Evolutionary conservation across 257 asterid species (phyloP), one percentile per base, ranked within the genome.

Genomic region (Agastache rugosa): DNA sequence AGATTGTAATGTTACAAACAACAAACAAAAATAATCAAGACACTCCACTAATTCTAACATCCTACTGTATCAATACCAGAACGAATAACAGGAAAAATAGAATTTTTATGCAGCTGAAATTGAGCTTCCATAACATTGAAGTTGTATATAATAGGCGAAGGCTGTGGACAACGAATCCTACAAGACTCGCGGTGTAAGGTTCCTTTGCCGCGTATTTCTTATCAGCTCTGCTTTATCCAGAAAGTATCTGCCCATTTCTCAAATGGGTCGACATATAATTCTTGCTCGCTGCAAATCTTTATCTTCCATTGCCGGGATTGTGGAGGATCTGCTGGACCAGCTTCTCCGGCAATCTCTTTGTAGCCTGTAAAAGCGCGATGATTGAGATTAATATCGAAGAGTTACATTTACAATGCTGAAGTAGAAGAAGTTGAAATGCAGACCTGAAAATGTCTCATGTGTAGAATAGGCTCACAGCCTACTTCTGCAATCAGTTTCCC

Each of bases 371-470:
- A 58, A 27, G 47, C 19, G 35, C 17, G 19, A 23, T 4, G 35
- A 19, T 6, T 60, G 14, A 5, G 67, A 72, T 66, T 62, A 65
- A 44, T 62, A 25, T 55, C 20, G 29, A 48, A 29, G 47, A 44
- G 4, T 29, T 34, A 7, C 15, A 11, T 20, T 48, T 8, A 8
- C 5, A 17, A 29, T 2, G 50, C 1, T 5, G 44, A 37, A 54
- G 60, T n/a, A 6, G 35, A 69, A 8, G 35, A 69, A 41, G 25
- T 62, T 54, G 27, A 39, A 45, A 55, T 61, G 63, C 83, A 65
- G 63, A 91, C 98, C 98, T 94, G 98, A 75, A 94, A 94, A 61
- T 94, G 91, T 80, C 99, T 84, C 99, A 94, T 94, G 64, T 94
- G 97, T 42, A 94, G 87, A 64, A 94, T 92, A 10, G 98, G 98